Conservation (phyloP, 495 filamentous ascomycete genomes). For the Annulohypoxylon bovei region DNA sequence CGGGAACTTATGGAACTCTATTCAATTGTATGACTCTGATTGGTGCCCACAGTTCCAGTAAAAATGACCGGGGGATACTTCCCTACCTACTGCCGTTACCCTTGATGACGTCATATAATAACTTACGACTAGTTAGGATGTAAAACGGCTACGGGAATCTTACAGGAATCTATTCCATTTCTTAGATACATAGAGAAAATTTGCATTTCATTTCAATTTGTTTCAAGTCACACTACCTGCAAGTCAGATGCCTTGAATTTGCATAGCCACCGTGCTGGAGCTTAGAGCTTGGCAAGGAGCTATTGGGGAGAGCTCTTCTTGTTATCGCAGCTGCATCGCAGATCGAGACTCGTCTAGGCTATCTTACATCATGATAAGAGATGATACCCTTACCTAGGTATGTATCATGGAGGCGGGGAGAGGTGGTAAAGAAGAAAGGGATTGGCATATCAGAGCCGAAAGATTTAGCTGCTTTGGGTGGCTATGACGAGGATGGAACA, state of each 20-base stretch:
- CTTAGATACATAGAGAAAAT: not conserved
- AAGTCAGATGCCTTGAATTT: slow-evolving; percentile 4
- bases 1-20: not conserved
- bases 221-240: slow-evolving; percentile 11
- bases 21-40: slow-evolving; percentile 4
- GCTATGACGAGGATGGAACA: slow-evolving; percentile 22
- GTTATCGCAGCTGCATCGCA: slow-evolving; percentile 9
- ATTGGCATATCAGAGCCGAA: slow-evolving; percentile 2
- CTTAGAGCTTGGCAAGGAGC: slow-evolving; percentile 11
- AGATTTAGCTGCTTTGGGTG: not conserved
- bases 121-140: not conserved
- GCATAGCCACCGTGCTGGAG: slow-evolving; percentile 22
- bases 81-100: slow-evolving; percentile 16
- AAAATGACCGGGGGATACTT: slow-evolving; percentile 16
- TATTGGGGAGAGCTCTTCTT: slow-evolving; percentile 15
- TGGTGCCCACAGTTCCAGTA: slow-evolving; percentile 36
- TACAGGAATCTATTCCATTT: not conserved
- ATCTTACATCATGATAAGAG: slow-evolving; percentile 26
- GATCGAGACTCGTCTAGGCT: slow-evolving; percentile 17
- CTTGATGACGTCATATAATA: slow-evolving; percentile 30
- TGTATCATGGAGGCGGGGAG: slow-evolving; percentile 10
- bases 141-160: not conserved
- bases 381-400: slow-evolving; percentile 12
- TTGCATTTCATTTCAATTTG: slow-evolving; percentile 8
- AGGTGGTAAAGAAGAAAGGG: slow-evolving; percentile 1